These are phyloP conservation scores for Peronospora tabacina DNA, from an alignment of 352 stramenopile genomes.

Conservation along the genomic window DNA sequence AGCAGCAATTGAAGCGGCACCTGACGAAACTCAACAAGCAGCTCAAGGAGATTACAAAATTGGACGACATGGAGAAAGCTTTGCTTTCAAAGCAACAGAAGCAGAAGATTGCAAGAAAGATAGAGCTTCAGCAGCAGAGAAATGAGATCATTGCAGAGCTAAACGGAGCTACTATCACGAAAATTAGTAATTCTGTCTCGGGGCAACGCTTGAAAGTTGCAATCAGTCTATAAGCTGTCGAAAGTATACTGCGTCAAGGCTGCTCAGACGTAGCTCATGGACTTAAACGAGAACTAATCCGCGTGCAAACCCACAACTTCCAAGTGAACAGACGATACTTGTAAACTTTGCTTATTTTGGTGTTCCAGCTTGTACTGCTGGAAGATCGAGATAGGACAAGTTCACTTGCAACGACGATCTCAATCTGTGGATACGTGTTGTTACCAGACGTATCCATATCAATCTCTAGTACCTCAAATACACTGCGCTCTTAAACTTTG, in stretches of 20 bases:
- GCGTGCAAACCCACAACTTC: not conserved
- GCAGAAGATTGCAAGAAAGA: conserved; percentile 26
- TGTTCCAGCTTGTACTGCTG: no score
- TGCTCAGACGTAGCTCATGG: not conserved
- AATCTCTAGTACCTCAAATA: not conserved
- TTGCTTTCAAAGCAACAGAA: conserved; percentile 30
- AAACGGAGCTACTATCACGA: conserved; percentile 32
- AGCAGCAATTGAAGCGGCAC: conserved; percentile 37
- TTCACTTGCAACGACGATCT: not conserved
- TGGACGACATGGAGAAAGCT: conserved; percentile 9
- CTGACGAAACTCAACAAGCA: conserved; percentile 50
- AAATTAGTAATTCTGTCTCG: conserved; percentile 7
- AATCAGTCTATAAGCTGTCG: conserved; percentile 21
- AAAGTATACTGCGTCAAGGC: not conserved
- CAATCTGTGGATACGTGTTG: not conserved
- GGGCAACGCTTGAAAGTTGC: conserved; percentile 18
- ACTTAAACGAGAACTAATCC: not conserved
- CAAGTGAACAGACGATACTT: not conserved
- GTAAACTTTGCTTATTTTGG: not conserved
- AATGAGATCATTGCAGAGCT: conserved; percentile 38
- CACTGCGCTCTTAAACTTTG: conserved; percentile 2
- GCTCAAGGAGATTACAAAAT: conserved; percentile 31
- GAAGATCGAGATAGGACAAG: no score
- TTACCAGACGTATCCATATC: not conserved
- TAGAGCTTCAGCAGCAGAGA: conserved; percentile 28